Evolutionary conservation across 768 basidiomycete genomes (phyloP).

Genomic region (Baorangia bicolor): DNA sequence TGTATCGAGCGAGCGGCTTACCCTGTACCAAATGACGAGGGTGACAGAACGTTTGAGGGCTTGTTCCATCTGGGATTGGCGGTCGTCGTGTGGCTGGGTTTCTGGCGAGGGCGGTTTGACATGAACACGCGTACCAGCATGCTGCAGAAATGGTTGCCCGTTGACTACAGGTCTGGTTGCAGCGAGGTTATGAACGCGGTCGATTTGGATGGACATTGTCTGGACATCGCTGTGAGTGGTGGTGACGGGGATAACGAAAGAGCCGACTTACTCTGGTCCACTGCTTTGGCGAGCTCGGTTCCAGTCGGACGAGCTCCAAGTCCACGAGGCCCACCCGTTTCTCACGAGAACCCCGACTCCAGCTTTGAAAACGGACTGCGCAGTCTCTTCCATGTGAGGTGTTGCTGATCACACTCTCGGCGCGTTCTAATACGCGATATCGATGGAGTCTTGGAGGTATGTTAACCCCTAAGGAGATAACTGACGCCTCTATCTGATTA

Average conservation of each 20-base stretch:
- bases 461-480: too few species aligned
- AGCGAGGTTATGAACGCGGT: constrained; percentile 25
- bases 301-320: constrained; percentile 15
- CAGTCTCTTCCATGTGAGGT: not conserved
- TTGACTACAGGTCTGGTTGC: constrained; percentile 12
- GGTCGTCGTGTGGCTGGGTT: constrained; percentile 19
- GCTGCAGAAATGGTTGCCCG: constrained; percentile 13
- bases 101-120: constrained; percentile 15
- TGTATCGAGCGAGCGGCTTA: constrained; percentile 22
- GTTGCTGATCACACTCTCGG: too few species aligned
- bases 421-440: too few species aligned
- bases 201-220: constrained; percentile 28
- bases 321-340: constrained; percentile 19
- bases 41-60: constrained; percentile 55
- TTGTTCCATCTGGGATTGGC: constrained; percentile 34
- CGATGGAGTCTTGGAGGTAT: not conserved
- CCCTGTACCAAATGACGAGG: constrained; percentile 71
- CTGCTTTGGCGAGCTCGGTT: constrained; percentile 13
- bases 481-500: too few species aligned
- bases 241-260: not conserved
- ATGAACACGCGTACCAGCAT: not conserved
- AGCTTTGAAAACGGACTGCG: not conserved
- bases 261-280: constrained; percentile 9
- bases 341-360: constrained; percentile 9
- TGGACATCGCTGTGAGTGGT: constrained; percentile 3